Evolutionary conservation across 2,329 filamentous ascomycete species (phyloP), one percentile per base, ranked within the genome.

Genomic region (Penicillium capsulatum): DNA sequence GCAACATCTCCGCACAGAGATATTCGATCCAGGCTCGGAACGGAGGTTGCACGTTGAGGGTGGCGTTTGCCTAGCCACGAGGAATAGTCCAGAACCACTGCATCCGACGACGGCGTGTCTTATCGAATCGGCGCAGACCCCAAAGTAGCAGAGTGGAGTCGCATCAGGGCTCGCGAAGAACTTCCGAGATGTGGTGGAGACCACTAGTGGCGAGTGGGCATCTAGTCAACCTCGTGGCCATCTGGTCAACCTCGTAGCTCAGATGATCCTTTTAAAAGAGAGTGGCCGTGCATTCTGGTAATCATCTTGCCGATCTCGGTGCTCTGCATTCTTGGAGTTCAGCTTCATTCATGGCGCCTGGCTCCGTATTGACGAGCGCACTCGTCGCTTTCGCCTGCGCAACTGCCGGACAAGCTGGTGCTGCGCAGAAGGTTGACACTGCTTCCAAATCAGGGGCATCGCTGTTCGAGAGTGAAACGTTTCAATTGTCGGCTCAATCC

Each of bases 401-500:
- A 5, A 26, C 34, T 16, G 28, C 45, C 4, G 48, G 39, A 10
- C 38, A 36, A 7, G 51, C 53, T 14, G 34, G 49, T 14, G 36
- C 39, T 16, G 41, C 42, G 2, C 33, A 36, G 17, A 41, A 42
- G 10, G 42, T 51, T 16, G 31, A 44, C 2, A 28, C 43, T 4
- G 20, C 24, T 9, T 57, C 52, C 0, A 20, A 36, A 7, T 50
- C 56, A 19, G 50, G 48, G 4, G 53, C 42, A 2, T 40, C 51
- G 1, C 41, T 56, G 6, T 58, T 58, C 31, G 33, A 45, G 2
- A 53, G 46, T 22, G 58, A 61, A 39, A 51, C 42, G 1, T 27
- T 57, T 2, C 59, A 61, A 33, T 44, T 61, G 36, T 57, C 57
- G 1, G 48, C 56, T 6, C 33, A 34, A 2, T 54, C 49, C 14